phyloP scores from a whole-genome alignment of 306 rosid genomes.

The Malus sieversii region DNA sequence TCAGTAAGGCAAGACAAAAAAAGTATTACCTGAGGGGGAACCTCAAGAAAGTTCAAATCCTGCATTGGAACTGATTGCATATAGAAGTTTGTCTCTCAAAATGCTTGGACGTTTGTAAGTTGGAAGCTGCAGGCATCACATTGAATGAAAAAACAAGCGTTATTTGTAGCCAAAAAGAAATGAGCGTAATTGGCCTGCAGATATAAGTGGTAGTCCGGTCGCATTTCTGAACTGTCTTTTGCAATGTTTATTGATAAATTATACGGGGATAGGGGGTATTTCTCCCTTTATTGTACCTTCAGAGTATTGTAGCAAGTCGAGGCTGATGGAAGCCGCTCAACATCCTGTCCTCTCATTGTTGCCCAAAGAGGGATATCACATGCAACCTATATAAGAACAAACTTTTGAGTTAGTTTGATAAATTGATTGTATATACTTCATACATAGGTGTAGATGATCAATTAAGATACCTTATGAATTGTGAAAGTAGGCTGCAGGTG shows the following conservation, averaged over 20 bases:
- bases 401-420: background rate
- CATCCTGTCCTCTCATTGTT: constrained; percentile 88
- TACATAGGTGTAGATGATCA: background rate
- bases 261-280: background rate
- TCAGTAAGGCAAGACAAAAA: background rate
- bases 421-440: background rate
- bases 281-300: constrained; percentile 46
- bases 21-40: constrained; percentile 33
- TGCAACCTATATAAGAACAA: constrained; percentile 51
- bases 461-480: constrained; percentile 69
- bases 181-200: constrained; percentile 10
- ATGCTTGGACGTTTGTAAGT: constrained; percentile 88
- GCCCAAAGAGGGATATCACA: constrained; percentile 90
- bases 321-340: constrained; percentile 97
- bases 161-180: background rate
- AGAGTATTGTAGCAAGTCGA: constrained; percentile 97
- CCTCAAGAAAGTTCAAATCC: constrained; percentile 91
- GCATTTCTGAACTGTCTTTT: background rate
- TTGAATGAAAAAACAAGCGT: background rate
- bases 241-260: background rate
- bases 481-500: constrained; percentile 88
- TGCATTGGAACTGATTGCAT: constrained; percentile 90
- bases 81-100: constrained; percentile 73
- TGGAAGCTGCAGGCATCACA: constrained; percentile 65
- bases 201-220: background rate